A percentile compares a stretch with the other conserved stretches of the same genome.
Evolutionary conservation across 495 filamentous ascomycete species (phyloP).

Genomic region (Evernia prunastri): DNA sequence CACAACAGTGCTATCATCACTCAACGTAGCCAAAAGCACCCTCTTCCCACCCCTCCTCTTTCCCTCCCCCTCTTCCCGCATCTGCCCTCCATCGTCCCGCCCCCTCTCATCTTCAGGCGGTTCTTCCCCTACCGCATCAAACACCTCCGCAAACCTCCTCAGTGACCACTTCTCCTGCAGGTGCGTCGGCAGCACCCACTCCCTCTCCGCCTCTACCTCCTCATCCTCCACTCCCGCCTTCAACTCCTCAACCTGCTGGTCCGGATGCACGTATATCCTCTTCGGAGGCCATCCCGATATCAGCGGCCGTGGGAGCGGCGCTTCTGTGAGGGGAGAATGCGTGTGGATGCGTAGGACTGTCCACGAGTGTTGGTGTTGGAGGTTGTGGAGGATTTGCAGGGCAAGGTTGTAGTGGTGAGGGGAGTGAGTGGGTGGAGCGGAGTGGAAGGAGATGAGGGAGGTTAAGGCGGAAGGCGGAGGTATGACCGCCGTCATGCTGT

Average conservation of each 20-base stretch:
- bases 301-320: slow-evolving; percentile 51
- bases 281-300: slow-evolving; percentile 85
- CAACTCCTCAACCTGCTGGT: slow-evolving; percentile 77
- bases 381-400: slow-evolving; percentile 66
- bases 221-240: slow-evolving; percentile 46
- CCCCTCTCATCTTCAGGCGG: slow-evolving; percentile 31
- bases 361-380: slow-evolving; percentile 86
- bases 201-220: slow-evolving; percentile 51
- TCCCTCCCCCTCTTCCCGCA: slow-evolving; percentile 32
- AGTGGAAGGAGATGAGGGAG: slow-evolving; percentile 2
- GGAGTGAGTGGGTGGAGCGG: background rate
- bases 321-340: slow-evolving; percentile 35
- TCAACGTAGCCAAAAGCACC: slow-evolving; percentile 71
- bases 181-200: slow-evolving; percentile 84
- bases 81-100: slow-evolving; percentile 17
- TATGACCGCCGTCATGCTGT: background rate
- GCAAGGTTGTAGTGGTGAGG: slow-evolving; percentile 44
- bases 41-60: slow-evolving; percentile 50
- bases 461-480: slow-evolving; percentile 12
- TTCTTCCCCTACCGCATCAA: slow-evolving; percentile 61
- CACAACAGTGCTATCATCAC: slow-evolving; percentile 83
- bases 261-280: slow-evolving; percentile 83
- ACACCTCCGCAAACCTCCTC: slow-evolving; percentile 65
- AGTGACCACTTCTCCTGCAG: slow-evolving; percentile 79
- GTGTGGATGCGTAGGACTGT: slow-evolving; percentile 59